These are phyloP conservation scores for Panicum virgatum DNA, from an alignment of 202 grass and related monocot genomes.

Conservation along the genomic window DNA sequence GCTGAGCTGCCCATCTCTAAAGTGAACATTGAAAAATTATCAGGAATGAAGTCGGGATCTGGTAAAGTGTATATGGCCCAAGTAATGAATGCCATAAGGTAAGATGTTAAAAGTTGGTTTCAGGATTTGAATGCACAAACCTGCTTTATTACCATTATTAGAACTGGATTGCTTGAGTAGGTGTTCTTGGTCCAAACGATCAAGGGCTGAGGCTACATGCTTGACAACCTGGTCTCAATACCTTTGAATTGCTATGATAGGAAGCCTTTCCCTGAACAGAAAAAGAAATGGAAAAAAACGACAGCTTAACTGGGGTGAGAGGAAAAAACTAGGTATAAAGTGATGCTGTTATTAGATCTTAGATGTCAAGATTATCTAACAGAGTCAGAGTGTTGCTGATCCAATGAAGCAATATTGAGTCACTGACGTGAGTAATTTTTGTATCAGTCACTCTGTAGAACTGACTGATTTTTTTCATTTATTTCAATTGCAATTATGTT, in stretches of 20 bases:
- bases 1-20: slow-evolving; percentile 28
- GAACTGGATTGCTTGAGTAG: neutral
- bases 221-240: neutral
- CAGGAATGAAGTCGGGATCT: slow-evolving; percentile 40
- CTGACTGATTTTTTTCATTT: slow-evolving; percentile 5
- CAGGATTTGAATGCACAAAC: slow-evolving; percentile 1
- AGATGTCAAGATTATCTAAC: neutral
- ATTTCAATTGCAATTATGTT: slow-evolving; percentile 4
- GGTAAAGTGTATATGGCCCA: slow-evolving; percentile 50
- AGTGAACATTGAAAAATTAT: slow-evolving; percentile 33
- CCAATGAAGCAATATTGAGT: neutral
- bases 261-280: neutral
- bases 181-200: neutral
- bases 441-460: neutral
- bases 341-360: neutral
- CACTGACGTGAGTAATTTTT: neutral
- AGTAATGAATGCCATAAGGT: slow-evolving; percentile 62
- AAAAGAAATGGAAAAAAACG: neutral
- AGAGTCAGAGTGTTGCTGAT: neutral
- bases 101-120: slow-evolving; percentile 31
- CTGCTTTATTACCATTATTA: slow-evolving; percentile 1
- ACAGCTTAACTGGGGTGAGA: neutral
- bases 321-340: neutral
- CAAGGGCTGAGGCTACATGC: neutral
- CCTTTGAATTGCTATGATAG: neutral